phyloP scores from a whole-genome alignment of 257 asterid genomes.

The Lavandula angustifolia region DNA sequence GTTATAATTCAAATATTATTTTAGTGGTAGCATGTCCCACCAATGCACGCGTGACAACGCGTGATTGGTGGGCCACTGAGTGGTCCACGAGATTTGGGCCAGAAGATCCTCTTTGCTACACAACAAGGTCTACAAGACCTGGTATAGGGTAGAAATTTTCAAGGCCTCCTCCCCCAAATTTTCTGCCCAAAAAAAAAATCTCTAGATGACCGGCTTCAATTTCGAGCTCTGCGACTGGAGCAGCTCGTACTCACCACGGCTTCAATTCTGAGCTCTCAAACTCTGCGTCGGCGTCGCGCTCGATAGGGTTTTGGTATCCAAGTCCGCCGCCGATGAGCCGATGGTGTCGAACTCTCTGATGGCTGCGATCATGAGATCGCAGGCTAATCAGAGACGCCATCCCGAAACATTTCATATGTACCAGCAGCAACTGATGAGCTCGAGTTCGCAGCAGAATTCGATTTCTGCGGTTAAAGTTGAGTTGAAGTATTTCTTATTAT shows the following conservation, averaged over 20 bases:
- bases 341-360: slow-evolving; percentile 87
- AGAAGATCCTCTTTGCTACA: no score
- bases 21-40: no score
- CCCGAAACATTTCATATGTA: slow-evolving; percentile 88
- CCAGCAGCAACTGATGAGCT: slow-evolving; percentile 56
- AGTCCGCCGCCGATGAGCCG: slow-evolving; percentile 55
- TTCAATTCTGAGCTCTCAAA: slow-evolving; percentile 81
- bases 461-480: slow-evolving; percentile 79
- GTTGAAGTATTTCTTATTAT: slow-evolving; percentile 70
- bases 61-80: no score
- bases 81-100: no score
- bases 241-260: slow-evolving; percentile 72
- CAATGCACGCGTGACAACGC: no score
- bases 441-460: slow-evolving; percentile 41
- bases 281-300: slow-evolving; percentile 77
- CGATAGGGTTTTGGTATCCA: slow-evolving; percentile 64
- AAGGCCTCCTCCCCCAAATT: slow-evolving; percentile 80
- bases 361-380: slow-evolving; percentile 96
- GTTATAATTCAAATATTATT: no score
- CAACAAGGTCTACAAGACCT: no score
- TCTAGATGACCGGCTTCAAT: no score
- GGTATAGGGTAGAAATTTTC: no score
- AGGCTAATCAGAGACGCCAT: slow-evolving; percentile 90
- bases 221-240: slow-evolving; percentile 69
- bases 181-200: no score